Evolutionary conservation across 2,329 filamentous ascomycete species (phyloP).

Genomic region (Grosmannia huntii): DNA sequence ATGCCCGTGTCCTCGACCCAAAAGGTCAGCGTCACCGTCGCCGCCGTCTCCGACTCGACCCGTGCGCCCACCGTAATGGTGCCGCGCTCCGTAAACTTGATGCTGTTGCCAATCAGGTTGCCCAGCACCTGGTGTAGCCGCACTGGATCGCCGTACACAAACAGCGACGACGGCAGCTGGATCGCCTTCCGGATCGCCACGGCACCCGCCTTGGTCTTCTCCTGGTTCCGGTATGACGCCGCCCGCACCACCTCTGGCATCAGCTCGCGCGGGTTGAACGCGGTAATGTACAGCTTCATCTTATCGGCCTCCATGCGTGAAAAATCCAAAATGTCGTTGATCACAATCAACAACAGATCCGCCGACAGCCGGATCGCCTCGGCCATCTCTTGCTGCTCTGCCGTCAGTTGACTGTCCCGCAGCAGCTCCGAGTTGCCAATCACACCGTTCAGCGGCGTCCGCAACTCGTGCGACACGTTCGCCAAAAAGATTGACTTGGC

Average conservation of each 20-base stretch:
- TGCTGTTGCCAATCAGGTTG: conserved; percentile 82
- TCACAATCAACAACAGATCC: conserved; percentile 78
- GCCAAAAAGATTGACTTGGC: conserved; percentile 72
- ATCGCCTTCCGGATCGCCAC: conserved; percentile 59
- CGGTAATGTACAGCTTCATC: conserved; percentile 65
- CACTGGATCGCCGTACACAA: conserved; percentile 54
- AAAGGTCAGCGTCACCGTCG: conserved; percentile 64
- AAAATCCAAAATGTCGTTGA: conserved; percentile 93
- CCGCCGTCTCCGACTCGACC: conserved; percentile 56
- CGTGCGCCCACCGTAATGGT: conserved; percentile 72
- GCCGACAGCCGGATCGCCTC: conserved; percentile 79
- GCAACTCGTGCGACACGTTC: conserved; percentile 69
- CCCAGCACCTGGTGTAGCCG: conserved; percentile 57
- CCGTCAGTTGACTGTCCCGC: conserved; percentile 60
- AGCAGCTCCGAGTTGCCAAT: conserved; percentile 81
- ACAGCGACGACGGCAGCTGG: conserved; percentile 56
- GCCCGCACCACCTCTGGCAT: conserved; percentile 54
- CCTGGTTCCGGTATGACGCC: conserved; percentile 51
- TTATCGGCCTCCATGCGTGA: conserved; percentile 86
- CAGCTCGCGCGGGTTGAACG: conserved; percentile 56
- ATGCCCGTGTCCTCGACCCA: conserved; percentile 87
- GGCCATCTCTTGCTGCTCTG: conserved; percentile 72
- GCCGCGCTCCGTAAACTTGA: conserved; percentile 85
- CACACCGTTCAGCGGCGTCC: conserved; percentile 75
- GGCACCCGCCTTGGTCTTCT: conserved; percentile 48